These are phyloP conservation scores for Pseudocercospora vitis DNA, from an alignment of 2,329 filamentous ascomycete species.

Conservation along the genomic window DNA sequence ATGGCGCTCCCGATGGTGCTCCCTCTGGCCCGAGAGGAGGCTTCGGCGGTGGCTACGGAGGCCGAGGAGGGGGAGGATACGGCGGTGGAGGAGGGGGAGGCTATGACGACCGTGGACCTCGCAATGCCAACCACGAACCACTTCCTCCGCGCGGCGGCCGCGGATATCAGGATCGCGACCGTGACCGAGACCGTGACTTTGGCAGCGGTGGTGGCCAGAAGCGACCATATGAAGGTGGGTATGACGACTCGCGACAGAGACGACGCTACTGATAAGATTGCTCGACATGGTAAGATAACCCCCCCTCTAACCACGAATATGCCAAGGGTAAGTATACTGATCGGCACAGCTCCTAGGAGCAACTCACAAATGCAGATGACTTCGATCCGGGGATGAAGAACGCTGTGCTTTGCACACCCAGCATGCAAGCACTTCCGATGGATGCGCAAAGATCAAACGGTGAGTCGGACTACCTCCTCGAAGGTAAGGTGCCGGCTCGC, in stretches of 20 bases:
- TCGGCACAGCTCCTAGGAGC: slow-evolving; percentile 19
- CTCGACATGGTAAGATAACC: slow-evolving; percentile 25
- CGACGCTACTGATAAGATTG: slow-evolving; percentile 54
- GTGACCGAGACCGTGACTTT: slow-evolving; percentile 42
- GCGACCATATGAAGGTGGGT: slow-evolving; percentile 68
- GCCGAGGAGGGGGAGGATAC: slow-evolving; percentile 39
- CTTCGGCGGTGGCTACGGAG: slow-evolving; percentile 33
- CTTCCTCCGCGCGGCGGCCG: slow-evolving; percentile 67
- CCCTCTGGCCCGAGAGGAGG: slow-evolving; percentile 49
- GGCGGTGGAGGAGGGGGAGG: slow-evolving; percentile 39
- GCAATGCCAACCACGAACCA: slow-evolving; percentile 81
- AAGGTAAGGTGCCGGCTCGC: slow-evolving; percentile 39
- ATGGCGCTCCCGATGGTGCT: slow-evolving; percentile 49
- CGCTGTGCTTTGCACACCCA: slow-evolving; percentile 10
- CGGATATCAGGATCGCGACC: slow-evolving; percentile 43
- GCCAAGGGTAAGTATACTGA: slow-evolving; percentile 31
- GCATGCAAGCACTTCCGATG: slow-evolving; percentile 16
- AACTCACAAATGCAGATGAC: slow-evolving; percentile 20
- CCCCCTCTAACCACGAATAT: slow-evolving; percentile 12
- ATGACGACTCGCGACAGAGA: slow-evolving; percentile 70
- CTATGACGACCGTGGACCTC: slow-evolving; percentile 50
- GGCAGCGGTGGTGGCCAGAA: slow-evolving; percentile 55
- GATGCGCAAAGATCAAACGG: slow-evolving; percentile 26
- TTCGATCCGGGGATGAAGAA: slow-evolving; percentile 4
- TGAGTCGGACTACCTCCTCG: slow-evolving; percentile 43